Percentiles rank a stretch among this genome's conserved stretches.
phyloP scores from a whole-genome alignment of 192 early-diverging fungal species.

The Coemansia sp. region DNA sequence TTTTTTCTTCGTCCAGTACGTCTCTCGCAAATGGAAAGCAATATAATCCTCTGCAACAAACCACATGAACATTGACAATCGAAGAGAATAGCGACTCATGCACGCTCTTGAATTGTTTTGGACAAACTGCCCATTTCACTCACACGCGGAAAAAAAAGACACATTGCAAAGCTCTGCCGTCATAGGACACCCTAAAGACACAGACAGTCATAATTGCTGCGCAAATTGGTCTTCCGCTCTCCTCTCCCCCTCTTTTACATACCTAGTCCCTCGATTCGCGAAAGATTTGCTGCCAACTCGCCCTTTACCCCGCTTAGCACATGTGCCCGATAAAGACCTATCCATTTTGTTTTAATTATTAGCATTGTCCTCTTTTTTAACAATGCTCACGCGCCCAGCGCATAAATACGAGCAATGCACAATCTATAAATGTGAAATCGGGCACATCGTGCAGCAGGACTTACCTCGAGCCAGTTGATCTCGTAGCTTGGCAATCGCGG shows the following conservation, averaged over 20 bases:
- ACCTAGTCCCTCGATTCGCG: conserved; percentile 10
- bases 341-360: conserved; percentile 8
- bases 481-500: conserved; percentile 8
- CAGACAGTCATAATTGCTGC: neutral
- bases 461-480: conserved; percentile 38
- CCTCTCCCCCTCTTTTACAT: neutral
- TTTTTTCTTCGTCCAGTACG: neutral
- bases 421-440: neutral
- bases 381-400: conserved; percentile 6
- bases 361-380: conserved; percentile 11
- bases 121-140: neutral
- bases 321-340: conserved; percentile 30
- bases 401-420: conserved; percentile 16
- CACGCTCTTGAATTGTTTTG: neutral
- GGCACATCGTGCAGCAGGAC: conserved; percentile 6
- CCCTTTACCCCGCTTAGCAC: conserved; percentile 13
- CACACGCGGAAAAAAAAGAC: neutral
- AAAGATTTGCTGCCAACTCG: conserved; percentile 2
- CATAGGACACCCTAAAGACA: neutral
- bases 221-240: neutral
- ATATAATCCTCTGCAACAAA: neutral
- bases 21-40: neutral
- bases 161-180: neutral
- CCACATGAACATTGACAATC: conserved; percentile 9
- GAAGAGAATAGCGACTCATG: conserved; percentile 2